These are phyloP conservation scores for Aurifilum marmelostoma DNA, from an alignment of 2,329 filamentous ascomycete genomes.

Conservation along the genomic window DNA sequence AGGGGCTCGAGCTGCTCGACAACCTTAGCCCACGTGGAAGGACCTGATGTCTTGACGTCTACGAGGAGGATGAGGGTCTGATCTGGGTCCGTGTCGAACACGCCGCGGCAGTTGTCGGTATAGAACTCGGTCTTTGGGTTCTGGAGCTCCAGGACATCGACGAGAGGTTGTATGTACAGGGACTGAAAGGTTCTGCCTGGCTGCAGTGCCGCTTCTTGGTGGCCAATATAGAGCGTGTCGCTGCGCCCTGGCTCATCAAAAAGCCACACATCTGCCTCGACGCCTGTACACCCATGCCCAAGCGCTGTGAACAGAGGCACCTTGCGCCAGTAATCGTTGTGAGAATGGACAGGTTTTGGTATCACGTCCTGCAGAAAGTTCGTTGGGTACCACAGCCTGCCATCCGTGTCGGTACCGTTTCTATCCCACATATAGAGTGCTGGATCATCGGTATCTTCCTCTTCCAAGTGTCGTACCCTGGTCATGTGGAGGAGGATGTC, in stretches of 20 bases:
- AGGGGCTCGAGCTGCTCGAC: slow-evolving; percentile 61
- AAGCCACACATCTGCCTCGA: slow-evolving; percentile 73
- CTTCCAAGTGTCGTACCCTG: slow-evolving; percentile 16
- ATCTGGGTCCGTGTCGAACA: slow-evolving; percentile 57
- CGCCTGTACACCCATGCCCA: slow-evolving; percentile 60
- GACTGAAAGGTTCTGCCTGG: slow-evolving; percentile 60
- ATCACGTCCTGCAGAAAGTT: slow-evolving; percentile 53
- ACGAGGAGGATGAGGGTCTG: slow-evolving; percentile 66
- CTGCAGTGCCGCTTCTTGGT: slow-evolving; percentile 58
- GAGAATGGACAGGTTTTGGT: slow-evolving; percentile 64
- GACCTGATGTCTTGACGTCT: slow-evolving; percentile 67
- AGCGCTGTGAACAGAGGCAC: slow-evolving; percentile 67
- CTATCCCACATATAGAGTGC: slow-evolving; percentile 42
- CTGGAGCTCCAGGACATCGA: slow-evolving; percentile 58
- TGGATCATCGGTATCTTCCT: slow-evolving; percentile 35
- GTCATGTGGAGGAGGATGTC: slow-evolving; percentile 29
- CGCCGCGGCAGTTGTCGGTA: slow-evolving; percentile 51
- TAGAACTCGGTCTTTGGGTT: slow-evolving; percentile 54
- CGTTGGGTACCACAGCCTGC: slow-evolving; percentile 50
- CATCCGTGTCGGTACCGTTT: slow-evolving; percentile 42
- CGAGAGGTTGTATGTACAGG: slow-evolving; percentile 67
- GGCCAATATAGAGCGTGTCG: slow-evolving; percentile 64
- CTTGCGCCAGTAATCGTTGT: slow-evolving; percentile 72
- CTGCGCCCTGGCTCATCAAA: slow-evolving; percentile 44
- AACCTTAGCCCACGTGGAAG: slow-evolving; percentile 56